Percentiles rank a stretch among this genome's conserved stretches.
phyloP scores from a whole-genome alignment of 495 filamentous ascomycete genomes.

The Tuber borchii region DNA sequence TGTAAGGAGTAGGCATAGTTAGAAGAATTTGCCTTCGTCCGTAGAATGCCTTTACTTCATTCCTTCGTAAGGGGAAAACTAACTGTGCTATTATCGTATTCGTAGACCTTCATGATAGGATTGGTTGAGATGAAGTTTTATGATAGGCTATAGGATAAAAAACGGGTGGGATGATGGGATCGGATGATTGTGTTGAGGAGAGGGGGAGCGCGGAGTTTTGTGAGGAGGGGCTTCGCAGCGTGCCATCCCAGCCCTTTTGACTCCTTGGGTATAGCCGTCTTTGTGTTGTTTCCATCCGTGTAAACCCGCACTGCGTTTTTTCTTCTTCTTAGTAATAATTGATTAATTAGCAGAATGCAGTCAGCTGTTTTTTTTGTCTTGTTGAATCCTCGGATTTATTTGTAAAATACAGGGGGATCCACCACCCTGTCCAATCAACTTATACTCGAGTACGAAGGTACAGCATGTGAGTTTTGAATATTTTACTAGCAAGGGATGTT shows the following conservation, averaged over 20 bases:
- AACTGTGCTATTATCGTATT: slow-evolving; percentile 73
- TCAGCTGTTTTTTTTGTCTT: too few species aligned
- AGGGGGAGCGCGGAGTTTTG: slow-evolving; percentile 13
- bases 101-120: slow-evolving; percentile 68
- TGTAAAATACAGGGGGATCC: too few species aligned
- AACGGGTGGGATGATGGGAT: neutral
- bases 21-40: slow-evolving; percentile 11
- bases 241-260: slow-evolving; percentile 15
- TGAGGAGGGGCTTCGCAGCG: slow-evolving; percentile 12
- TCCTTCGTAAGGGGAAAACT: slow-evolving; percentile 42
- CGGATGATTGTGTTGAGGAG: slow-evolving; percentile 15
- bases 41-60: slow-evolving; percentile 12
- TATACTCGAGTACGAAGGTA: too few species aligned
- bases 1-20: slow-evolving; percentile 40
- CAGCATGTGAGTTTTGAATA: too few species aligned
- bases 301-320: too few species aligned
- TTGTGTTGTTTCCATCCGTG: too few species aligned
- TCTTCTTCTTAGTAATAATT: too few species aligned
- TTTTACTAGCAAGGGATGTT: too few species aligned
- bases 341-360: too few species aligned
- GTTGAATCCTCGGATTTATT: too few species aligned
- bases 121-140: slow-evolving; percentile 5
- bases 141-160: slow-evolving; percentile 9
- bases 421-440: too few species aligned
- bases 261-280: too few species aligned